Percentiles rank a stretch among this genome's conserved stretches.
Evolutionary conservation across 2,329 filamentous ascomycete species (phyloP).

Genomic region (Pestalotiopsis sp.): DNA sequence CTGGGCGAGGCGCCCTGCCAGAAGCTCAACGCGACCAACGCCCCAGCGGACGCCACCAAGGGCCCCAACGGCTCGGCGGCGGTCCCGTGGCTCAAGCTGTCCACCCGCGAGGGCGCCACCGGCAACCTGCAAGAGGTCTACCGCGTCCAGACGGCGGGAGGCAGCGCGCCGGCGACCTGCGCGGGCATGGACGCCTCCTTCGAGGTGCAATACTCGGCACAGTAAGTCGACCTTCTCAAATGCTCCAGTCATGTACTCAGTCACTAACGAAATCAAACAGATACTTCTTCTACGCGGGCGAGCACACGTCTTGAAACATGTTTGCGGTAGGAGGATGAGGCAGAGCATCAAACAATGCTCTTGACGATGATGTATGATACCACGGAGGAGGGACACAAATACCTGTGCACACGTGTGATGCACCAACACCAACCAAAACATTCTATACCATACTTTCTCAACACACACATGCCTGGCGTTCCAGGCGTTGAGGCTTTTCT

Average conservation of each 20-base stretch:
- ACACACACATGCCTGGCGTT: conserved; percentile 4
- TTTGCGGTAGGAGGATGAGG: conserved; percentile 10
- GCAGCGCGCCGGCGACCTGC: conserved; percentile 75
- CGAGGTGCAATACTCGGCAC: conserved; percentile 77
- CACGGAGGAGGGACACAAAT: neutral
- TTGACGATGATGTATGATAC: conserved; percentile 16
- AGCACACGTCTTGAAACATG: neutral
- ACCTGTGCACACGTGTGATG: neutral
- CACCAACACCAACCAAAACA: neutral
- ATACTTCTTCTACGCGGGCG: conserved; percentile 33
- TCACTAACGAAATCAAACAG: conserved; percentile 15
- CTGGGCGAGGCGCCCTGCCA: conserved; percentile 65
- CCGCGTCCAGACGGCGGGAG: conserved; percentile 82
- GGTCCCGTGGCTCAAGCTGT: conserved; percentile 81
- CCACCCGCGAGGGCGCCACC: conserved; percentile 55
- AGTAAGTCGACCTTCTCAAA: conserved; percentile 61
- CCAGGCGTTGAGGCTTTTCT: conserved; percentile 4
- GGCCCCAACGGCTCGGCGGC: conserved; percentile 68
- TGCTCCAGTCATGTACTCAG: too few relatives aligned
- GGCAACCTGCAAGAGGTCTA: conserved; percentile 75
- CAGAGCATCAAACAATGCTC: neutral
- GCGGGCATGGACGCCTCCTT: conserved; percentile 65
- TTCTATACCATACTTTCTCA: neutral
- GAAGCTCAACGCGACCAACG: conserved; percentile 62
- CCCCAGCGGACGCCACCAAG: conserved; percentile 61